Evolutionary conservation across 2,329 filamentous ascomycete genomes (phyloP), one percentile per base, ranked within the genome.

Genomic region (Tolypocladium cylindrosporum): DNA sequence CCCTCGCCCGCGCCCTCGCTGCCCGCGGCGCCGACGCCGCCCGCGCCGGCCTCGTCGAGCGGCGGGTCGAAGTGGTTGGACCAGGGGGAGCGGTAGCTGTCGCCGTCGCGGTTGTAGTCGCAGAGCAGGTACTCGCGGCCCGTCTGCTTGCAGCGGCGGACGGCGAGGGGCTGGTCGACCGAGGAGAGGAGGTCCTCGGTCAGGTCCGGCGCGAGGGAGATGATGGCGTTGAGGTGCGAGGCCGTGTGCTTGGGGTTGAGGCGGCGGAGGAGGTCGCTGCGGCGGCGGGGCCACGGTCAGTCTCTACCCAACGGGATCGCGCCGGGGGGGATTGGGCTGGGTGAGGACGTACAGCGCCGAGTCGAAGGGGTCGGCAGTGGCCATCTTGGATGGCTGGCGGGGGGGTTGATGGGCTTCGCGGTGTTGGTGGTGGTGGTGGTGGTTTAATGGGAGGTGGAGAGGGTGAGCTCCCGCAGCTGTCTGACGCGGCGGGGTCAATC

Each of bases 51-150:
- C 63, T 82, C 82, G 63, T 89, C 87, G 60, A 96, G 82, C 16
- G 91, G 89, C 21, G 93, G 94, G 72, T 97, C 91, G 74, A 99
- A 99, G 75, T 96, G 89, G 77, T 97, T 97, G 77, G 88, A 94
- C 94, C 94, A 99, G n/a, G 94, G 94, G 64, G 90, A 96, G 62
- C 94, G 89, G 82, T 96, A 96, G 76, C 89, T 95, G 77, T 97
- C 93, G 62, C 94, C 94, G 75, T 99, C 94, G 63, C 94, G 92
- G 82, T 99, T 99, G 83, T 99, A 99, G 82, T 99, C 94, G 81
- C 94, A 99, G 69, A 97, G 89, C 55, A 99, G 85, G 79, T 96
- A 99, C 77, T 97, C 94, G 65, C 93, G 89, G 67, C 91, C 91
- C 39, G 90, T 89, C 75, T 92, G 89, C 66, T 85, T 85, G 80